Conservation (phyloP, 1,139 yeast genomes). For the Taiozyma sp. region DNA sequence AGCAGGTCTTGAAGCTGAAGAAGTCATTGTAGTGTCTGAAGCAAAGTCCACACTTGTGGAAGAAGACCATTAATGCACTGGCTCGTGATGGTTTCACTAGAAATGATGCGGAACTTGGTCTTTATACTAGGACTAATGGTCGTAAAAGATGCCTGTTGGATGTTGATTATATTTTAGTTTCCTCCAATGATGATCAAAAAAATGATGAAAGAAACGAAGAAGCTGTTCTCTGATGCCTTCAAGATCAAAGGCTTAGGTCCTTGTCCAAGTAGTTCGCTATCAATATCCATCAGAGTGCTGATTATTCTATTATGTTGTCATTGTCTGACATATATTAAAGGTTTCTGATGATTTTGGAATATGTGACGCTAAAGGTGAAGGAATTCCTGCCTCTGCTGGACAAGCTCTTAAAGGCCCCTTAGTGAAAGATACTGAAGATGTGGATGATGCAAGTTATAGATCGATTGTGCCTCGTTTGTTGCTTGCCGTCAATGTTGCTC, state of each 20-base stretch:
- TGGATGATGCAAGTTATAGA: not conserved
- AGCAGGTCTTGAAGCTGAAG: too few relatives aligned
- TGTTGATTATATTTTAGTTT: too few relatives aligned
- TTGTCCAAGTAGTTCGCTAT: too few relatives aligned
- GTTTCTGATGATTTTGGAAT: not conserved
- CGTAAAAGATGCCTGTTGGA: too few relatives aligned
- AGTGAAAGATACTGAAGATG: not conserved
- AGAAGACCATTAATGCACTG: too few relatives aligned
- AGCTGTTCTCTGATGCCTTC: not conserved
- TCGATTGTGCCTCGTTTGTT: not conserved
- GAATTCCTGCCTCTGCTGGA: not conserved
- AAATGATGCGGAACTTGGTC: too few relatives aligned
- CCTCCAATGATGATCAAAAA: not conserved
- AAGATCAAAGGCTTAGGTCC: not conserved
- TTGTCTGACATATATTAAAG: not conserved
- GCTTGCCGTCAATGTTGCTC: conserved; percentile 1
- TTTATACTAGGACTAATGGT: too few relatives aligned
- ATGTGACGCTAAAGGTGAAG: not conserved
- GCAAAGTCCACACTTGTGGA: too few relatives aligned
- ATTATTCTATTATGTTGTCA: not conserved
- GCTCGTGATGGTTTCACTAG: too few relatives aligned
- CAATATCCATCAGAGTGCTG: too few relatives aligned
- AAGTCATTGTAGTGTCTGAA: too few relatives aligned
- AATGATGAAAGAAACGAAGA: not conserved
- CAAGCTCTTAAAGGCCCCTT: not conserved